Evolutionary conservation across 306 rosid species (phyloP), one percentile per base, ranked within the genome.

Genomic region (Canavalia gladiata): DNA sequence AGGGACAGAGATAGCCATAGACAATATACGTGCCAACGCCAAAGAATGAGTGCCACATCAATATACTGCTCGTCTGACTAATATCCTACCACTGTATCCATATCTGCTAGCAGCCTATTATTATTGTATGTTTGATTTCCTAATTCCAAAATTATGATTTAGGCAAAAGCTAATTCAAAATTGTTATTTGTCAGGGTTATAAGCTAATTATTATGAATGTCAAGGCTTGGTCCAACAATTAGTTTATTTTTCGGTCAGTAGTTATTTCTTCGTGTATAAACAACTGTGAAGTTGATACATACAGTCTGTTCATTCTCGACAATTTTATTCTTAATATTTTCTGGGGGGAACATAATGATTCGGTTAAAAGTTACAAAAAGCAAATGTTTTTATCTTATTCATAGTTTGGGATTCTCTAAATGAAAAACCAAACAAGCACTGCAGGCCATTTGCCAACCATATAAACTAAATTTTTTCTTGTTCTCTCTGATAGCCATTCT

Each of bases 11-110:
- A 46, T 8, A 39, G 55, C 13, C 47, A 57, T 25, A 39, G 72
- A 49, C 46, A 52, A 54, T 57, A 72, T 37, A 68, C 31, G 33
- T 66, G 49, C 73, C 41, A 43, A 46, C 74, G 82, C 74, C 3
- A 47, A 46, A 47, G 74, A 39, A 65, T 65, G 66, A 65, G 66
- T 65, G 70, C 68, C 29, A 64, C 60, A 73, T 66, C 73, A 50
- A 64, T 41, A 54, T 51, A 8, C 47, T 45, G 74, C 54, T 77
- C 81, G 5, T 65, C 65, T 77, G 74, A 77, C 74, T 35, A 37
- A 77, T 69, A 34, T 30, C 74, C 64, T 43, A 39, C 50, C 68
- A 11, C 54, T 50, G 10, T 45, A 10, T 49, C 31, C 30, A 0
- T 2, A 25, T 72, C 25, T 30, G 31, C 5, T 30, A 30, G 0